Conservation (phyloP, 148 eudicot species). For the Rhododendron williamsianum region DNA sequence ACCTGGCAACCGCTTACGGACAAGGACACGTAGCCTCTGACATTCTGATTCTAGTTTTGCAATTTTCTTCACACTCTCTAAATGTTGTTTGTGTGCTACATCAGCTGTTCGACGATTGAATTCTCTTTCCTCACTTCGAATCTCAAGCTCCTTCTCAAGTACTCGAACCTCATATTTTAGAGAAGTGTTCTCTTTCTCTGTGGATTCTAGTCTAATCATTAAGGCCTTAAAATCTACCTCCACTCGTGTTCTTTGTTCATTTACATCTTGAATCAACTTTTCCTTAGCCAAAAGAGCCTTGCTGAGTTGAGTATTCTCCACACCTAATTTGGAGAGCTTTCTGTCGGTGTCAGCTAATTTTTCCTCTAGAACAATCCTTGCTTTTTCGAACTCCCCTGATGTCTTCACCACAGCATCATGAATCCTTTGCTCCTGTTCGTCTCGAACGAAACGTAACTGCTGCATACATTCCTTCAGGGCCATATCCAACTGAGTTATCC, state of each 20-base stretch:
- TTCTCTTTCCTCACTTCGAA: constrained; percentile 80
- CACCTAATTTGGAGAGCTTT: constrained; percentile 34
- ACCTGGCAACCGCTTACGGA: constrained; percentile 79
- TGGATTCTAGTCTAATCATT: constrained; percentile 37
- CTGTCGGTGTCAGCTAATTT: constrained; percentile 43
- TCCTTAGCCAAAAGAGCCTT: constrained; percentile 53
- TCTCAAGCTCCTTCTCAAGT: constrained; percentile 82
- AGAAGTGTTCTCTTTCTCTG: constrained; percentile 69
- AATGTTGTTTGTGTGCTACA: constrained; percentile 60
- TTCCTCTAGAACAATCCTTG: constrained; percentile 33
- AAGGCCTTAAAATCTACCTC: constrained; percentile 51
- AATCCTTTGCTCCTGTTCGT: constrained; percentile 79
- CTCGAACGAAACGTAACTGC: constrained; percentile 75
- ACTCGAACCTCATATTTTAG: constrained; percentile 73
- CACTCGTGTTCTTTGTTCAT: constrained; percentile 26
- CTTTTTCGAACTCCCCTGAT: constrained; percentile 54
- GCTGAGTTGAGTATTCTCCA: constrained; percentile 55
- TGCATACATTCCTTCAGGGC: constrained; percentile 85
- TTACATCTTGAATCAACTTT: constrained; percentile 50
- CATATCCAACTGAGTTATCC: constrained; percentile 52
- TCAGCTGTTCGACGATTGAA: constrained; percentile 61
- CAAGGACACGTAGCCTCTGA: constrained; percentile 74
- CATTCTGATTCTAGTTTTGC: constrained; percentile 80
- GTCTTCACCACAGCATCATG: constrained; percentile 62
- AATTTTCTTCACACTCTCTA: constrained; percentile 74